These are phyloP conservation scores for Rhinocladiella mackenziei DNA, from an alignment of 2,329 filamentous ascomycete genomes.

Conservation along the genomic window DNA sequence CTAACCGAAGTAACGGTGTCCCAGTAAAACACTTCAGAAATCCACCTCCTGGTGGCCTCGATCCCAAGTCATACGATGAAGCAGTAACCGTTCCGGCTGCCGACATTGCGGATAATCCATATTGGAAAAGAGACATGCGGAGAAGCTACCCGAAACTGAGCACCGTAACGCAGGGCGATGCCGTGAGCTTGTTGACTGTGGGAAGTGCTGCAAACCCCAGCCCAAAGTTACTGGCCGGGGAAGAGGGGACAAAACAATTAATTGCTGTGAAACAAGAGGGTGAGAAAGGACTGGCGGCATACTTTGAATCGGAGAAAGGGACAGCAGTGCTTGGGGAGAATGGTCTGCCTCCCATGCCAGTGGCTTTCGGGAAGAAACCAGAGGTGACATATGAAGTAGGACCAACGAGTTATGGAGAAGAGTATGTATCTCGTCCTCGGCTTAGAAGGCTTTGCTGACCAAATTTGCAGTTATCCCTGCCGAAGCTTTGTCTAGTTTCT, in stretches of 20 bases:
- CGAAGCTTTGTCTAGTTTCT: constrained; percentile 41
- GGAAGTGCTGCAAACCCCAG: constrained; percentile 78
- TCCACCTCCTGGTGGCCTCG: constrained; percentile 70
- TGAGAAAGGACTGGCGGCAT: constrained; percentile 66
- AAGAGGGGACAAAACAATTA: constrained; percentile 68
- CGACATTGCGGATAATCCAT: constrained; percentile 86
- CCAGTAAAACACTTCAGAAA: constrained; percentile 92
- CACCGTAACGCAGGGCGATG: constrained; percentile 76
- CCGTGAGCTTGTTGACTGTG: constrained; percentile 77
- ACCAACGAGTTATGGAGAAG: constrained; percentile 62
- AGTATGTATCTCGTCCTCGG: constrained; percentile 51
- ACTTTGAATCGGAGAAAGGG: constrained; percentile 64
- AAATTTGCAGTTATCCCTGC: constrained; percentile 41
- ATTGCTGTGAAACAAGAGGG: constrained; percentile 73
- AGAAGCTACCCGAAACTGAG: constrained; percentile 77
- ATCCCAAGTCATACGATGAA: constrained; percentile 71
- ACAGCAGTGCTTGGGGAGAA: constrained; percentile 61
- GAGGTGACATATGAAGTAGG: constrained; percentile 68
- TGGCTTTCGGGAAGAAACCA: constrained; percentile 57
- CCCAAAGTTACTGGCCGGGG: constrained; percentile 68
- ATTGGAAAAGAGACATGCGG: constrained; percentile 91
- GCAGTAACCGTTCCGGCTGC: constrained; percentile 78
- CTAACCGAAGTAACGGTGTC: constrained; percentile 83
- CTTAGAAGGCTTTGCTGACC: constrained; percentile 52
- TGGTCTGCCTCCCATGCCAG: constrained; percentile 82